Conservation (phyloP, 768 basidiomycete species). For the Rhodotorula kratochvilovae region DNA sequence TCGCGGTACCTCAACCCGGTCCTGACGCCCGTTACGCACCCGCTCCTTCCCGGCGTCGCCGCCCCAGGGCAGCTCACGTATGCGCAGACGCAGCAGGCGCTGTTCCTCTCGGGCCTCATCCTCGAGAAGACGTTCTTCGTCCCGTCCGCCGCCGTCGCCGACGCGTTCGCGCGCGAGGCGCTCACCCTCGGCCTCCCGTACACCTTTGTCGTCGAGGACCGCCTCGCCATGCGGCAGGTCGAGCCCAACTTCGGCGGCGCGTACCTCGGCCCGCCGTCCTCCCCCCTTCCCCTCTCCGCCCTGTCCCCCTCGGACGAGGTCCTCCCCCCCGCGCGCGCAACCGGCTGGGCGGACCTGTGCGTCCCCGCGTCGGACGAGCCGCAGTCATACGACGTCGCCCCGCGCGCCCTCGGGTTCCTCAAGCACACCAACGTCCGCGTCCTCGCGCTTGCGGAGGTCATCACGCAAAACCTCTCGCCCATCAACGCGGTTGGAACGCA, state of each 20-base stretch:
- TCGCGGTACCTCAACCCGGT: conserved; percentile 57
- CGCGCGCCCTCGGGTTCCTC: conserved; percentile 10
- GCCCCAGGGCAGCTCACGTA: conserved; percentile 90
- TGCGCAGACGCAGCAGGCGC: conserved; percentile 72
- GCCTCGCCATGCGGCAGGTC: conserved; percentile 15
- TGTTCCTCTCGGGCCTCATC: conserved; percentile 66
- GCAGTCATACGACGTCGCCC: conserved; percentile 27
- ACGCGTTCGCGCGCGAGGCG: conserved; percentile 23
- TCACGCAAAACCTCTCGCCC: conserved; percentile 36
- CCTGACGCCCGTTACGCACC: conserved; percentile 85
- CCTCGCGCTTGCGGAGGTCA: conserved; percentile 36
- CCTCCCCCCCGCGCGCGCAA: conserved; percentile 16
- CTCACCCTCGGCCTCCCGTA: conserved; percentile 36
- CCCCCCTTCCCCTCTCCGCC: neutral
- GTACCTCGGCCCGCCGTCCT: conserved; percentile 9
- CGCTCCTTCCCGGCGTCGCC: conserved; percentile 72
- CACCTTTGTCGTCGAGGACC: conserved; percentile 36
- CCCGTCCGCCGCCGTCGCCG: conserved; percentile 21
- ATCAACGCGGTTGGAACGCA: conserved; percentile 41
- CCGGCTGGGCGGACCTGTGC: conserved; percentile 23
- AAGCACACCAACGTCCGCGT: conserved; percentile 40
- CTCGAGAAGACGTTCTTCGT: conserved; percentile 37
- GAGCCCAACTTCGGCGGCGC: conserved; percentile 30
- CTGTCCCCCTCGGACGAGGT: conserved; percentile 18
- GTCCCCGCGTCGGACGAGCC: conserved; percentile 28